These are phyloP conservation scores for Eragrostis tef DNA, from an alignment of 202 grass and related monocot genomes.

Conservation along the genomic window DNA sequence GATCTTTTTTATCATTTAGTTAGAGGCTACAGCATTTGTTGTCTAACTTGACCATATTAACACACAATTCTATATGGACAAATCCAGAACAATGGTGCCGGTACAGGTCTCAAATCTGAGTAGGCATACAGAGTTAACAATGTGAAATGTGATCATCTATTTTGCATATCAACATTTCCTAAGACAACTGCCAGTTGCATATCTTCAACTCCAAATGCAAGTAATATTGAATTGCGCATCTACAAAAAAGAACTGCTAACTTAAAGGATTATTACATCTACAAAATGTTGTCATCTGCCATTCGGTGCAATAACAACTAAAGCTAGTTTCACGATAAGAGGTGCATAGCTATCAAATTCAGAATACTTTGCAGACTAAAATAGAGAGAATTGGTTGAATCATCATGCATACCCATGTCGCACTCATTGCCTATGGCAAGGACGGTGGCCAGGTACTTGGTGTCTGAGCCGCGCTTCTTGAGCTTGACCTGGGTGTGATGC, in stretches of 20 bases:
- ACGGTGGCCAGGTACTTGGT: conserved; percentile 93
- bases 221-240: not conserved
- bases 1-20: not conserved
- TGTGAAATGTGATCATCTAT: not conserved
- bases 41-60: too few species aligned
- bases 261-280: not conserved
- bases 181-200: not conserved
- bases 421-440: conserved; percentile 88
- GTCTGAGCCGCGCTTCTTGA: conserved; percentile 90
- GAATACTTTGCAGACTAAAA: not conserved
- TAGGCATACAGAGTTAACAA: not conserved
- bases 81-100: not conserved
- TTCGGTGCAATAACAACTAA: not conserved
- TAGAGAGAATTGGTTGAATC: not conserved
- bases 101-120: conserved; percentile 13
- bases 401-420: conserved; percentile 74
- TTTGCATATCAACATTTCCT: not conserved
- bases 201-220: conserved; percentile 7
- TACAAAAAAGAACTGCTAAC: not conserved
- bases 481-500: conserved; percentile 91
- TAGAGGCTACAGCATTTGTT: not conserved
- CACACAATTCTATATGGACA: not conserved
- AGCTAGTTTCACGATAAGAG: conserved; percentile 1
- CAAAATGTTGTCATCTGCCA: conserved; percentile 9
- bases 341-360: not conserved